These are phyloP conservation scores for Candida dubliniensis DNA, from an alignment of 1,139 yeast species.

Conservation along the genomic window DNA sequence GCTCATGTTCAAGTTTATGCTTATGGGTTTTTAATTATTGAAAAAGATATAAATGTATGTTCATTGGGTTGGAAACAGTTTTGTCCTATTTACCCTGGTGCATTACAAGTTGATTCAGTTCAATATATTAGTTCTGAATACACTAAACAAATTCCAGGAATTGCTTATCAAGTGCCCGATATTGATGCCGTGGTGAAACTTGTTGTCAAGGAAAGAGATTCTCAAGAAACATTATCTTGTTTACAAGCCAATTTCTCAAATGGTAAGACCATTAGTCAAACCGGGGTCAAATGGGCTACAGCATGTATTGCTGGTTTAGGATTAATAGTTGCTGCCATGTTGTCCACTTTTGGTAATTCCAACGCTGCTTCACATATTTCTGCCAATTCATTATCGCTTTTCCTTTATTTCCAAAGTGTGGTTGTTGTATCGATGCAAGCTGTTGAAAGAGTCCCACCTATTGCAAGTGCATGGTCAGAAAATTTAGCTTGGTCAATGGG, in stretches of 20 bases:
- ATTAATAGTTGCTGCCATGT: constrained; percentile 62
- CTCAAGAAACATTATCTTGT: constrained; percentile 57
- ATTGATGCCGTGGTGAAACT: constrained; percentile 72
- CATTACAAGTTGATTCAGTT: constrained; percentile 64
- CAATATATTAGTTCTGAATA: constrained; percentile 52
- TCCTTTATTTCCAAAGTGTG: constrained; percentile 75
- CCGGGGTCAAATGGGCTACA: constrained; percentile 82
- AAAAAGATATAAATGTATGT: constrained; percentile 56
- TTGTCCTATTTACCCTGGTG: constrained; percentile 74
- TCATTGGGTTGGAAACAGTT: constrained; percentile 71
- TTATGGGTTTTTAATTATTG: constrained; percentile 67
- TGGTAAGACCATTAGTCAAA: constrained; percentile 73
- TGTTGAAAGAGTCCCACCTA: constrained; percentile 74
- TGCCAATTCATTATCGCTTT: constrained; percentile 72
- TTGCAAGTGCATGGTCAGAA: constrained; percentile 79
- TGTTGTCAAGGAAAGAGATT: constrained; percentile 33
- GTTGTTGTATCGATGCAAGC: constrained; percentile 72
- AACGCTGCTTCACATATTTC: constrained; percentile 77
- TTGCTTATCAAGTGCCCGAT: constrained; percentile 75
- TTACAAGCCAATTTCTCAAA: constrained; percentile 68
- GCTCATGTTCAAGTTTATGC: constrained; percentile 72
- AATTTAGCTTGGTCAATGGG: constrained; percentile 89
- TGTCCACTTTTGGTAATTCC: constrained; percentile 75
- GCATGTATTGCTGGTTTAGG: constrained; percentile 80
- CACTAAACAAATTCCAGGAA: constrained; percentile 59